Evolutionary conservation across 768 basidiomycete genomes (phyloP).

Genomic region (Calocera cornea): DNA sequence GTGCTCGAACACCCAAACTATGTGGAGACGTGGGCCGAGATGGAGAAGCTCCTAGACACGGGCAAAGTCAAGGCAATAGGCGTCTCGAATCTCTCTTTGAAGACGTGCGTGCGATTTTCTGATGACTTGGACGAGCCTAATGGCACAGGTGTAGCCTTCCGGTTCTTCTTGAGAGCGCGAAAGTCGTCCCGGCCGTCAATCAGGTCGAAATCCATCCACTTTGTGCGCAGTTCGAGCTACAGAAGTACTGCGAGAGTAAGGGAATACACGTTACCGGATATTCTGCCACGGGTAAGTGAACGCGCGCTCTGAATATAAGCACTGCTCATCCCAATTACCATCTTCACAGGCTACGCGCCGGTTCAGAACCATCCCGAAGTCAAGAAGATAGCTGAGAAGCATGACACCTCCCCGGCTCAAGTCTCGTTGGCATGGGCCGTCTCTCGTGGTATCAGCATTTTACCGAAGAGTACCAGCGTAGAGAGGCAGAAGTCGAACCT

Average conservation of each 20-base stretch:
- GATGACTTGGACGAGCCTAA: not conserved
- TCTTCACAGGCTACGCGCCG: conserved; percentile 27
- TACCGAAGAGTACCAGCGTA: conserved; percentile 38
- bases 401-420: conserved; percentile 35
- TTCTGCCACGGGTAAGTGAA: conserved; percentile 31
- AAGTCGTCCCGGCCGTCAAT: conserved; percentile 35
- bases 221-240: conserved; percentile 36
- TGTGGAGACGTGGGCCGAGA: conserved; percentile 27
- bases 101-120: conserved; percentile 24
- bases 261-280: conserved; percentile 40
- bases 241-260: conserved; percentile 35
- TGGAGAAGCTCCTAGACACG: conserved; percentile 24
- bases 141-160: not conserved
- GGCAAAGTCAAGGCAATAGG: conserved; percentile 7
- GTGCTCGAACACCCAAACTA: conserved; percentile 22
- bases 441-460: conserved; percentile 30
- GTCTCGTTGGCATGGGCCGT: conserved; percentile 42
- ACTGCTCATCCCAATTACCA: not conserved
- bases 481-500: conserved; percentile 41
- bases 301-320: no score
- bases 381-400: conserved; percentile 34
- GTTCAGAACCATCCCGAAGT: conserved; percentile 38
- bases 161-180: conserved; percentile 28
- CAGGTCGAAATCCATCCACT: conserved; percentile 36
- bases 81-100: conserved; percentile 16